Conservation (phyloP, 352 stramenopile species). For the Phytophthora pluvialis region DNA sequence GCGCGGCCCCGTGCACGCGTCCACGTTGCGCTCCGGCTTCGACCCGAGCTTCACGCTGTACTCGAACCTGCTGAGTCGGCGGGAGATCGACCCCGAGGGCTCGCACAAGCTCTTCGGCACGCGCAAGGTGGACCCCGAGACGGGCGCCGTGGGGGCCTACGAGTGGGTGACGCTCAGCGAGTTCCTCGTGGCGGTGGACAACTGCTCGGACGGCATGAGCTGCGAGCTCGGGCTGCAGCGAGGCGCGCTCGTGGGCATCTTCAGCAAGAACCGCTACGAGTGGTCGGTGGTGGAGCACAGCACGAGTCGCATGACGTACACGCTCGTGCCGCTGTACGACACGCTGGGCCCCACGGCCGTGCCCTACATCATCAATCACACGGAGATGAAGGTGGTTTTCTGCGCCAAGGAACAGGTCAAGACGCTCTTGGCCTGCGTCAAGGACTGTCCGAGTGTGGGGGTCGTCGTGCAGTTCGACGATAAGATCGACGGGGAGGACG, state of each 20-base stretch:
- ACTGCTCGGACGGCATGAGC: slow-evolving; percentile 49
- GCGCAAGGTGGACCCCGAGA: slow-evolving; percentile 46
- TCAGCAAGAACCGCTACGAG: slow-evolving; percentile 83
- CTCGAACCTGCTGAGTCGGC: slow-evolving; percentile 56
- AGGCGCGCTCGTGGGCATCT: slow-evolving; percentile 68
- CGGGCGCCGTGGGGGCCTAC: slow-evolving; percentile 46
- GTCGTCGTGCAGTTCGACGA: slow-evolving; percentile 69
- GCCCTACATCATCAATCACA: slow-evolving; percentile 85
- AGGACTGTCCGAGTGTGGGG: slow-evolving; percentile 59
- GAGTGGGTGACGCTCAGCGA: slow-evolving; percentile 71
- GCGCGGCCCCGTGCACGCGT: slow-evolving; percentile 42
- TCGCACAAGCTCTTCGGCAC: slow-evolving; percentile 63
- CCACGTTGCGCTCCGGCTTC: slow-evolving; percentile 36
- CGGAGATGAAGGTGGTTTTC: slow-evolving; percentile 77
- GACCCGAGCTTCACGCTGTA: slow-evolving; percentile 62
- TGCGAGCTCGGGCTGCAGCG: slow-evolving; percentile 46
- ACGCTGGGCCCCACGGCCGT: slow-evolving; percentile 74
- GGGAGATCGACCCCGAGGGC: slow-evolving; percentile 51
- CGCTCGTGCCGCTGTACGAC: slow-evolving; percentile 82
- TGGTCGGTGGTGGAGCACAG: slow-evolving; percentile 76
- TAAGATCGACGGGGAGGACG: slow-evolving; percentile 51
- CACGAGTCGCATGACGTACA: slow-evolving; percentile 76
- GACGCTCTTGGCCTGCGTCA: slow-evolving; percentile 60
- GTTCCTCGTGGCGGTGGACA: slow-evolving; percentile 58
- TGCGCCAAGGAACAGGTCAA: slow-evolving; percentile 70